Conservation (phyloP, 2,329 filamentous ascomycete species). For the Epichloe sylvatica region DNA sequence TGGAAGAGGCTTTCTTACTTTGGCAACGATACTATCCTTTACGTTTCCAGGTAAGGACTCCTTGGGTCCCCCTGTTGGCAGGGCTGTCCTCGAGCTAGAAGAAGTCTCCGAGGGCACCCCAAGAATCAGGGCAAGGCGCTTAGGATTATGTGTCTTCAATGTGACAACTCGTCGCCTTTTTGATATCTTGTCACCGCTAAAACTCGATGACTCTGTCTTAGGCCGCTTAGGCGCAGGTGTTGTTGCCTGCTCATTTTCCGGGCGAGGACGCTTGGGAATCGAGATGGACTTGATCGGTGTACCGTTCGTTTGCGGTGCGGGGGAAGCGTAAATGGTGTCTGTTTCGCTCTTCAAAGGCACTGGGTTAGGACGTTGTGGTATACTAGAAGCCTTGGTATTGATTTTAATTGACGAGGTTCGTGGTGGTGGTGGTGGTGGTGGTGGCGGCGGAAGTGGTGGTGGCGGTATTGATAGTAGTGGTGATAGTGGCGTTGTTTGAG, state of each 20-base stretch:
- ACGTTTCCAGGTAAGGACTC: constrained; percentile 12
- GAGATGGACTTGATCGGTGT: constrained; percentile 9
- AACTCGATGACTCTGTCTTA: constrained; percentile 15
- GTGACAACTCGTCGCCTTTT: constrained; percentile 25
- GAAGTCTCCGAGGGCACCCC: constrained; percentile 13
- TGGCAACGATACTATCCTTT: constrained; percentile 20
- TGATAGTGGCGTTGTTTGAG: constrained; percentile 14
- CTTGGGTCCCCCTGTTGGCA: constrained; percentile 18
- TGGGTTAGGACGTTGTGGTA: constrained; percentile 9
- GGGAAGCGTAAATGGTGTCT: constrained; percentile 4
- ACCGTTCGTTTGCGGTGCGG: constrained; percentile 1
- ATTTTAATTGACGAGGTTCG: constrained; percentile 27
- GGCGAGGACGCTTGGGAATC: constrained; percentile 21
- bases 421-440: constrained; percentile 15
- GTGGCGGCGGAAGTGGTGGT: constrained; percentile 20
- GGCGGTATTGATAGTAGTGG: constrained; percentile 7
- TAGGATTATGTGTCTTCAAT: constrained; percentile 21
- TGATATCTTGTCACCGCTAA: constrained; percentile 9
- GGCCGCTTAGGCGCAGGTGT: constrained; percentile 25
- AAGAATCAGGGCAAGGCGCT: constrained; percentile 22
- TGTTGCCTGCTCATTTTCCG: constrained; percentile 21
- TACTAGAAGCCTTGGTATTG: constrained; percentile 18
- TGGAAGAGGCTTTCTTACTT: constrained; percentile 24
- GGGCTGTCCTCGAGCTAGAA: constrained; percentile 16
- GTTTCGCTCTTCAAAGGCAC: neutral